A percentile compares a stretch with the other conserved stretches of the same genome.
phyloP scores from a whole-genome alignment of 2,329 filamentous ascomycete genomes.

The Pseudocercospora macadamiae region DNA sequence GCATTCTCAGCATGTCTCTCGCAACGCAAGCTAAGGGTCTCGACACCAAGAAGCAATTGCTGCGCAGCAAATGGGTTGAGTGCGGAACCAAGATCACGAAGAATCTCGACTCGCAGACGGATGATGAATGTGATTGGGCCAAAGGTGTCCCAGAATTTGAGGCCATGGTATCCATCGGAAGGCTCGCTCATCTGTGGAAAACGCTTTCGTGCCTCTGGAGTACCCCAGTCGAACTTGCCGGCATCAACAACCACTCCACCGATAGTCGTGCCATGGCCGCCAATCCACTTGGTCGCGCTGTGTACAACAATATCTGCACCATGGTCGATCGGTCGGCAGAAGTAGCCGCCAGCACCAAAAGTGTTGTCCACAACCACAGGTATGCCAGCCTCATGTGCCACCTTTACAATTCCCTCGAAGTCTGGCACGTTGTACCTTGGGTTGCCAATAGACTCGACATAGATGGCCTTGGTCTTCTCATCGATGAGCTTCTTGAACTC shows the following conservation, averaged over 20 bases:
- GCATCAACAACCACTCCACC: slow-evolving; percentile 83
- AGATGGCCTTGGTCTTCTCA: slow-evolving; percentile 90
- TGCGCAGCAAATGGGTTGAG: slow-evolving; percentile 92
- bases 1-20: slow-evolving; percentile 89
- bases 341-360: slow-evolving; percentile 91
- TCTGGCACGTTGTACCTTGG: slow-evolving; percentile 92
- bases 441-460: slow-evolving; percentile 91
- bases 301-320: slow-evolving; percentile 94
- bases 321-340: slow-evolving; percentile 81
- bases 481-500: slow-evolving; percentile 84
- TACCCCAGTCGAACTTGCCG: slow-evolving; percentile 93
- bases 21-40: slow-evolving; percentile 84
- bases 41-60: slow-evolving; percentile 83
- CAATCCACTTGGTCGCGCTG: slow-evolving; percentile 96
- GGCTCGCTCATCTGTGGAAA: slow-evolving; percentile 95
- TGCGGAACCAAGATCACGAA: slow-evolving; percentile 80
- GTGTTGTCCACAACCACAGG: slow-evolving; percentile 83
- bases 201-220: slow-evolving; percentile 63
- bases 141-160: slow-evolving; percentile 94
- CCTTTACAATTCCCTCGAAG: slow-evolving; percentile 80
- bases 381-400: slow-evolving; percentile 69
- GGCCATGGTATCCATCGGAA: slow-evolving; percentile 84
- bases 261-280: slow-evolving; percentile 87
- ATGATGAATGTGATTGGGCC: slow-evolving; percentile 81
- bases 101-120: slow-evolving; percentile 82